Evolutionary conservation across 495 filamentous ascomycete species (phyloP).

Genomic region (Tuber umbilicatum): DNA sequence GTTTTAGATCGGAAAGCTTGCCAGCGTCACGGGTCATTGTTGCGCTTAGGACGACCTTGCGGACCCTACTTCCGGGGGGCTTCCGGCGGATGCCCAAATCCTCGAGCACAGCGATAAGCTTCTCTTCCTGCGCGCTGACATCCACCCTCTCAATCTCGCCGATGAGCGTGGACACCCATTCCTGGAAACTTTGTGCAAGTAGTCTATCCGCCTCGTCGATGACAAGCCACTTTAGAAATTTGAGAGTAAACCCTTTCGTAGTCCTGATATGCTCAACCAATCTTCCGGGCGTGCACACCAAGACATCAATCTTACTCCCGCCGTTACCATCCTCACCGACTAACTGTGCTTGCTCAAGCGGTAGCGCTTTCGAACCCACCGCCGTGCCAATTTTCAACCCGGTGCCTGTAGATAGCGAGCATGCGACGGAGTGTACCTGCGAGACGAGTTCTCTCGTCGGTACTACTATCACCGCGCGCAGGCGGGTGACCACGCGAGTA

Average conservation of each 20-base stretch:
- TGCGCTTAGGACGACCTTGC: constrained; percentile 58
- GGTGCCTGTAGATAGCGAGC: constrained; percentile 44
- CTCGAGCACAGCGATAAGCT: constrained; percentile 25
- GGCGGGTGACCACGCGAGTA: constrained; percentile 51
- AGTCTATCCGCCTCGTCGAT: constrained; percentile 93
- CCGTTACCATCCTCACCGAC: constrained; percentile 54
- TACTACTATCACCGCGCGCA: constrained; percentile 74
- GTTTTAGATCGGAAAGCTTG: constrained; percentile 64
- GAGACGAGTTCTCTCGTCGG: constrained; percentile 84
- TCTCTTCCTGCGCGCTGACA: background rate
- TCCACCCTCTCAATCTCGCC: constrained; percentile 47
- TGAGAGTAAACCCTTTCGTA: constrained; percentile 70
- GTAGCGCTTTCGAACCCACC: constrained; percentile 68
- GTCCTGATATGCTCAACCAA: constrained; percentile 83
- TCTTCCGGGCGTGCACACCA: constrained; percentile 87
- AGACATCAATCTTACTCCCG: constrained; percentile 69
- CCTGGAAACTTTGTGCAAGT: constrained; percentile 84
- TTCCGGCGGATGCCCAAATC: constrained; percentile 37
- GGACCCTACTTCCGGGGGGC: constrained; percentile 24
- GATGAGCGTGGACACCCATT: constrained; percentile 75
- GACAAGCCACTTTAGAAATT: constrained; percentile 73
- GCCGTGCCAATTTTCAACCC: constrained; percentile 72
- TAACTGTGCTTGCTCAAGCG: constrained; percentile 63
- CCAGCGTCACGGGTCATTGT: constrained; percentile 88
- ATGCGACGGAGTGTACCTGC: constrained; percentile 61